Conservation (phyloP, 805 yeast species). For the Nadsonia fulvescens region DNA sequence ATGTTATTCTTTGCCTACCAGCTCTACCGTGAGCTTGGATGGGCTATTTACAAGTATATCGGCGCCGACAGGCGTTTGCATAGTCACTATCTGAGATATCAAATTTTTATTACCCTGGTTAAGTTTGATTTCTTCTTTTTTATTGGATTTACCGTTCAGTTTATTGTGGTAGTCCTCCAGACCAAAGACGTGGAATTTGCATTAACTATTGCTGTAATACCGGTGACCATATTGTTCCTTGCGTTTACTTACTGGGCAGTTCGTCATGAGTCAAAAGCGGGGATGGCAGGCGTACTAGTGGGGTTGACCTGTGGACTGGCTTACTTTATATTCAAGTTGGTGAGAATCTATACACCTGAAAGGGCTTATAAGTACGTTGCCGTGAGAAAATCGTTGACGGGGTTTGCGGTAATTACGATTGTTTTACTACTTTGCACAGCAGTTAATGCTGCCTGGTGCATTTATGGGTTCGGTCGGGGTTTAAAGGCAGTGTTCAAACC, state of each 20-base stretch:
- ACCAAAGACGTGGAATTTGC: constrained; percentile 26
- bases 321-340: constrained; percentile 28
- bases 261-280: constrained; percentile 18
- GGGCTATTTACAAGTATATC: constrained; percentile 30
- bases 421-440: constrained; percentile 23
- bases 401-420: constrained; percentile 27
- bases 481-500: constrained; percentile 11
- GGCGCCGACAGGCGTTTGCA: constrained; percentile 29
- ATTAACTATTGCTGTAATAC: constrained; percentile 28
- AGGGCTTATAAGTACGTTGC: constrained; percentile 22
- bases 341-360: constrained; percentile 26
- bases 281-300: constrained; percentile 17
- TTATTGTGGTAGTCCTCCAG: constrained; percentile 26
- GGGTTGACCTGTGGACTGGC: constrained; percentile 25
- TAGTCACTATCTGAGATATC: constrained; percentile 17
- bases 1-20: constrained; percentile 19
- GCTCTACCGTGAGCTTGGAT: constrained; percentile 24
- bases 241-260: constrained; percentile 22
- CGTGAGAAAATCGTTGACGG: constrained; percentile 26
- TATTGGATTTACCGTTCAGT: constrained; percentile 32
- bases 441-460: constrained; percentile 14
- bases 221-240: constrained; percentile 24
- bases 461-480: constrained; percentile 15
- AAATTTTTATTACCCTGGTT: constrained; percentile 23
- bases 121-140: constrained; percentile 30